phyloP scores from a whole-genome alignment of 768 basidiomycete species.

The Pulveroboletus ravenelii region DNA sequence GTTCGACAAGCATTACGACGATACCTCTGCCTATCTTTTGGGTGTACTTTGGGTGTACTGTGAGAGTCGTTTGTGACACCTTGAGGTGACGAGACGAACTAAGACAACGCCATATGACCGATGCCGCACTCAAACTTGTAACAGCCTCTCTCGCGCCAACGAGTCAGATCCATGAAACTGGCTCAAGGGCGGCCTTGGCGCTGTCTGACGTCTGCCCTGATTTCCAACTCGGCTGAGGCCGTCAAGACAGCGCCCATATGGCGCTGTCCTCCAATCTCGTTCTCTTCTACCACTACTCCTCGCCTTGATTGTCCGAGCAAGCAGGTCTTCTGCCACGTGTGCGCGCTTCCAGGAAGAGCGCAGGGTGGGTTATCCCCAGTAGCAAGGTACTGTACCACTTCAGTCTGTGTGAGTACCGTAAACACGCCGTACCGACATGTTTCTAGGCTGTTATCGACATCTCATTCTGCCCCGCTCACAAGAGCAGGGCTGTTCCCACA shows the following conservation, averaged over 20 bases:
- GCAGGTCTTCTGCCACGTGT: background rate
- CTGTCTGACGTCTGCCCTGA: slow-evolving; percentile 12
- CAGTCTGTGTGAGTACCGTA: background rate
- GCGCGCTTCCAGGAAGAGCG: background rate
- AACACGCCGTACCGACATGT: slow-evolving; percentile 9
- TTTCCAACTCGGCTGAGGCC: slow-evolving; percentile 11
- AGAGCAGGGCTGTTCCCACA: background rate
- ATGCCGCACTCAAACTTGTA: background rate
- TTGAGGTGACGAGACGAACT: background rate
- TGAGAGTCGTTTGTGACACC: background rate
- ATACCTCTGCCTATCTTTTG: background rate
- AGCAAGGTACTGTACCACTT: slow-evolving; percentile 10
- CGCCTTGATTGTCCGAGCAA: background rate
- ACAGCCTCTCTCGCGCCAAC: background rate
- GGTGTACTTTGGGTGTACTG: background rate
- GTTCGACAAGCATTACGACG: too few species aligned
- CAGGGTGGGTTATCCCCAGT: slow-evolving; percentile 1
- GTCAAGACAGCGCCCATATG: slow-evolving; percentile 1
- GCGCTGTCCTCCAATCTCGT: background rate
- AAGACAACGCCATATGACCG: too few species aligned
- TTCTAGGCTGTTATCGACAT: slow-evolving; percentile 10
- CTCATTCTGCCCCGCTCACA: background rate
- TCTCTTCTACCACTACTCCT: background rate
- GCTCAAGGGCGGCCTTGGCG: slow-evolving; percentile 9
- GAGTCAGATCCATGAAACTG: slow-evolving; percentile 14